Evolutionary conservation across 2,329 filamentous ascomycete genomes (phyloP).

Genomic region (Phialophora verrucosa): DNA sequence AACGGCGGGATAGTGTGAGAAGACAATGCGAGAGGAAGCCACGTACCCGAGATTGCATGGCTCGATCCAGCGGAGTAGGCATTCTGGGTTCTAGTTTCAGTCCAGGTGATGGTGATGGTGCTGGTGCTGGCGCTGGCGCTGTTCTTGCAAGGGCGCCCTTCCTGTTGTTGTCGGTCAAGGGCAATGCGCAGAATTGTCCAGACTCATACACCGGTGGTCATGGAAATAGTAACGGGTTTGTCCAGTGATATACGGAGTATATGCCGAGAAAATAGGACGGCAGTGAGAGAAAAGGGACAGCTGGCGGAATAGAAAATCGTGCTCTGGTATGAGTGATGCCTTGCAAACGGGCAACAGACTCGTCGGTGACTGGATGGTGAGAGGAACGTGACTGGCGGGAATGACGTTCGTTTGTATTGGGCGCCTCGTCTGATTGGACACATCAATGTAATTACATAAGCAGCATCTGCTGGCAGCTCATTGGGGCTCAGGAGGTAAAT

Average conservation of each 20-base stretch:
- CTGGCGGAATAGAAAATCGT: no score
- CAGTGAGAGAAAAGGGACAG: background rate
- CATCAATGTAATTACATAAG: no score
- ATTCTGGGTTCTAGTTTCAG: conserved; percentile 50
- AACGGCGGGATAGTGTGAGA: background rate
- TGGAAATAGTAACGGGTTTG: no score
- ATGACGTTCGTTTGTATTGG: background rate
- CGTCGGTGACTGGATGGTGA: background rate
- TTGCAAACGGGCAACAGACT: background rate
- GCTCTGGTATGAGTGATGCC: background rate
- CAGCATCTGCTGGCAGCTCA: no score
- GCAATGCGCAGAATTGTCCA: no score
- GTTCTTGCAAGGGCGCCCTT: no score
- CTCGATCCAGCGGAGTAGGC: conserved; percentile 72
- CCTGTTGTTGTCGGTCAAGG: no score
- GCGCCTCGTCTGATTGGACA: background rate
- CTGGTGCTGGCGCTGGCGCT: background rate
- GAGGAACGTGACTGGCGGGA: background rate
- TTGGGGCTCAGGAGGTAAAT: no score
- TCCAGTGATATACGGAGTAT: background rate
- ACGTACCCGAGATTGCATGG: conserved; percentile 71
- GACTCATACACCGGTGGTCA: no score
- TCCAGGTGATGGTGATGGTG: background rate
- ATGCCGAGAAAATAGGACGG: background rate
- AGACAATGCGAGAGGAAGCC: conserved; percentile 7